Evolutionary conservation across 108 stramenopile genomes (phyloP).

Genomic region (Nitzschia sp.): DNA sequence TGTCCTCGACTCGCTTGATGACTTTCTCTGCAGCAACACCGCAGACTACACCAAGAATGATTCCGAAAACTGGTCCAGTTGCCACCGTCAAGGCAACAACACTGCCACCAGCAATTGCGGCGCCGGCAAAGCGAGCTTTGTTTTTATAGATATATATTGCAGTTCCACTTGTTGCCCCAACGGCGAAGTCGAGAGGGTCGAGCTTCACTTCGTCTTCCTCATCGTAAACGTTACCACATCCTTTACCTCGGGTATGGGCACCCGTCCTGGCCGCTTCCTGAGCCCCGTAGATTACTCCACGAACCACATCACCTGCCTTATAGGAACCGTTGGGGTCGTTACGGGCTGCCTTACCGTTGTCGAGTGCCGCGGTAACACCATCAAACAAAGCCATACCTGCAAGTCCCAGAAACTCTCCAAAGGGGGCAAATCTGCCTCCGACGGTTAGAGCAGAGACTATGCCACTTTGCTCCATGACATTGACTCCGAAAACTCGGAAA

Average conservation of each 20-base stretch:
- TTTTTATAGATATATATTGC: slow-evolving; percentile 12
- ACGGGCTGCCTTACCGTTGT: slow-evolving; percentile 7
- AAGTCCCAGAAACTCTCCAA: not conserved
- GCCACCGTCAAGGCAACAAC: slow-evolving; percentile 6
- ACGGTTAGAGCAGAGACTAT: not conserved
- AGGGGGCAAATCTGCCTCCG: slow-evolving; percentile 2
- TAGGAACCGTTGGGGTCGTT: not conserved
- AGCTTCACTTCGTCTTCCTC: slow-evolving; percentile 17
- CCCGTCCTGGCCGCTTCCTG: not conserved
- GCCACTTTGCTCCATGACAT: slow-evolving; percentile 13
- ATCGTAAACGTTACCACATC: not conserved
- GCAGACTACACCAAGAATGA: not conserved
- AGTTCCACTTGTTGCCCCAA: slow-evolving; percentile 6
- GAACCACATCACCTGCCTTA: slow-evolving; percentile 2
- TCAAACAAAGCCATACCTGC: slow-evolving; percentile 4
- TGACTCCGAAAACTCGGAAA: slow-evolving; percentile 12
- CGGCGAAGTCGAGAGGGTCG: slow-evolving; percentile 17
- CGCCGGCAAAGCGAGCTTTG: slow-evolving; percentile 15
- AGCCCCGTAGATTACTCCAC: not conserved
- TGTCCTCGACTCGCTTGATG: not conserved
- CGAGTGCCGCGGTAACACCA: not conserved
- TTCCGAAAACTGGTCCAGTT: not conserved
- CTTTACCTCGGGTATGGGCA: slow-evolving; percentile 7
- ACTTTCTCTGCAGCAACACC: not conserved
- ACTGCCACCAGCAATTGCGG: slow-evolving; percentile 3